These are phyloP conservation scores for Morella rubra DNA, from an alignment of 306 rosid genomes.

Conservation along the genomic window DNA sequence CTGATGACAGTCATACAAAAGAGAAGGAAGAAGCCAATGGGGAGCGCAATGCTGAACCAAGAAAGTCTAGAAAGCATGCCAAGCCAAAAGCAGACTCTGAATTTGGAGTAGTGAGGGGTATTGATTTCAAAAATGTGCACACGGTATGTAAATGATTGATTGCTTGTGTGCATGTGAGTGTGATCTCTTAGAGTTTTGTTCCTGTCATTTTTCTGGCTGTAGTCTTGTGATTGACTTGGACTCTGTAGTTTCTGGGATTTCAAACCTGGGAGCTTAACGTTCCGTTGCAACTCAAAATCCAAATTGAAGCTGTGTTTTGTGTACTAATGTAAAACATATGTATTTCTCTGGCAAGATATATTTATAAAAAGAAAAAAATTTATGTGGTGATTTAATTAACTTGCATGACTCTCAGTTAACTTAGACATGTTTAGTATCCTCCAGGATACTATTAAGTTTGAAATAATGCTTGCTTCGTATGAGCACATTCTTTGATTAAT, in stretches of 20 bases:
- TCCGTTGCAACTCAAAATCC: not conserved
- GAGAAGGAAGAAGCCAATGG: constrained; percentile 60
- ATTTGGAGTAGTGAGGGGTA: constrained; percentile 94
- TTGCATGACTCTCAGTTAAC: not conserved
- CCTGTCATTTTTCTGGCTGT: not conserved
- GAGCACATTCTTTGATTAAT: not conserved
- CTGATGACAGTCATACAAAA: constrained; percentile 72
- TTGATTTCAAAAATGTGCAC: constrained; percentile 88
- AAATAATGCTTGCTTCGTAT: not conserved
- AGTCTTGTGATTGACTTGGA: not conserved
- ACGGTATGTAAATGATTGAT: constrained; percentile 55
- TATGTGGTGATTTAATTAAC: not conserved
- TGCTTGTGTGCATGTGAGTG: not conserved
- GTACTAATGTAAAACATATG: not conserved
- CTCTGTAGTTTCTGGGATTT: not conserved
- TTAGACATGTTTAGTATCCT: too few relatives aligned
- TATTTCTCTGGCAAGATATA: not conserved
- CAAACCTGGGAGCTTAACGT: not conserved
- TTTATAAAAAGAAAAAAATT: not conserved
- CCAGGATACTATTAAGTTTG: not conserved
- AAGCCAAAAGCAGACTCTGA: constrained; percentile 79
- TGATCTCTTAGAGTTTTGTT: not conserved
- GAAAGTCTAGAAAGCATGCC: constrained; percentile 43
- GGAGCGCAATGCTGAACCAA: constrained; percentile 42
- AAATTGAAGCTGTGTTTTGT: not conserved